Evolutionary conservation across 495 filamentous ascomycete species (phyloP), one percentile per base, ranked within the genome.

Genomic region (Penicillium argentinense): DNA sequence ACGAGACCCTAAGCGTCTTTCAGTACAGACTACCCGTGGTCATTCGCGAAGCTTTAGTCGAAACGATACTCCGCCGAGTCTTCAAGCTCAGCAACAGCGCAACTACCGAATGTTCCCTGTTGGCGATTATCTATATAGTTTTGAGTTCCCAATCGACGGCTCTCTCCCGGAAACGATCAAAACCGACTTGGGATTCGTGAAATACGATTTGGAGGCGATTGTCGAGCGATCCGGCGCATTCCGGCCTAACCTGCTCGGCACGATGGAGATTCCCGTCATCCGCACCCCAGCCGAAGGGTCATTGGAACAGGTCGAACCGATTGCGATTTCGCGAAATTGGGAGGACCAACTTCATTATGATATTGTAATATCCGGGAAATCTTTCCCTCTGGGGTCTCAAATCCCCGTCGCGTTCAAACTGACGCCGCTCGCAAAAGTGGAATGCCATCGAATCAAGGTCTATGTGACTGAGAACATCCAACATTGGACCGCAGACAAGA

Each of bases 291-390:
- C 92, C 13, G 90, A 97, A 70, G 81, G 91, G 38, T 97, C 92
- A 4, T 72, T 97, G 39, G 95, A 98, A 60, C 88, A 90, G 66
- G 83, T 91, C 19, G 93, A 98, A 60, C 93, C 93, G 11, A 98
- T 98, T 64, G 92, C 92, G 16, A 97, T 98, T 57, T 96, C 88
- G 42, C 77, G 93, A 18, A 91, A 90, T 45, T 98, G 93, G 93
- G 93, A 98, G 58, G 95, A 98, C 58, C 93, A 98, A 59, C 78
- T 98, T 24, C 91, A 97, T 57, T 98, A 98, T 67, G 93, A 98
- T 56, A 98, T 98, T 49, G 88, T 97, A 56, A 96, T 98, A 49
- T 97, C 92, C 3, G 93, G 95, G 40, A 98, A 98, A 81, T 96
- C 92, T 2, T 98, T 98, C 57, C 90, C 93, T 3, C 75, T 98